These are phyloP conservation scores for Saccharomycopsis guyanensis DNA, from an alignment of 805 yeast genomes.

Conservation along the genomic window DNA sequence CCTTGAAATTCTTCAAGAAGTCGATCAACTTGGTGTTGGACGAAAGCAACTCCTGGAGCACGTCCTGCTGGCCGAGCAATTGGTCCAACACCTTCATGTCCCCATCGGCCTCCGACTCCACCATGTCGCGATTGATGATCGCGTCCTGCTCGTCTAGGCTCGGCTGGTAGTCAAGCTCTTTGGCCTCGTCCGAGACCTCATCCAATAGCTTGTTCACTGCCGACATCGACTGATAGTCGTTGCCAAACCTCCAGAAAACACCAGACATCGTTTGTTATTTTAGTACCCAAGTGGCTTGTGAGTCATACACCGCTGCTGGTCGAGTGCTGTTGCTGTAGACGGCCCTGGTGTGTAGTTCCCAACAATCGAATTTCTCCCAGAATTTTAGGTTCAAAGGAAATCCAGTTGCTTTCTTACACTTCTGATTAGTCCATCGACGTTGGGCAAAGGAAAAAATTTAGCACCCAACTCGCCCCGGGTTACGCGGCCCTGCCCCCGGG, in stretches of 20 bases:
- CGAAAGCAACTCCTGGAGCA: constrained; percentile 63
- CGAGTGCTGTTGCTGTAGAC: too few relatives aligned
- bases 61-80: constrained; percentile 65
- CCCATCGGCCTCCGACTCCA: constrained; percentile 21
- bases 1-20: constrained; percentile 70
- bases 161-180: constrained; percentile 29
- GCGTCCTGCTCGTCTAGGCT: constrained; percentile 33
- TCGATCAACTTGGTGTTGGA: constrained; percentile 72
- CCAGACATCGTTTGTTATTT: constrained; percentile 33
- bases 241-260: constrained; percentile 56
- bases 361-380: too few relatives aligned
- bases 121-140: constrained; percentile 29
- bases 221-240: constrained; percentile 47
- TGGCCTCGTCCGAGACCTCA: constrained; percentile 24
- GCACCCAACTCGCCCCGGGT: background rate
- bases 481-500: background rate
- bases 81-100: constrained; percentile 38
- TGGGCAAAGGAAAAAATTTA: background rate
- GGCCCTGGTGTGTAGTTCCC: too few relatives aligned
- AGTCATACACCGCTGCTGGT: too few relatives aligned
- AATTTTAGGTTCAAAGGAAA: background rate
- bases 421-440: constrained; percentile 1
- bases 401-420: background rate
- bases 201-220: constrained; percentile 43
- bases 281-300: too few relatives aligned